phyloP scores from a whole-genome alignment of 768 basidiomycete genomes.

The Trametes gibbosa region DNA sequence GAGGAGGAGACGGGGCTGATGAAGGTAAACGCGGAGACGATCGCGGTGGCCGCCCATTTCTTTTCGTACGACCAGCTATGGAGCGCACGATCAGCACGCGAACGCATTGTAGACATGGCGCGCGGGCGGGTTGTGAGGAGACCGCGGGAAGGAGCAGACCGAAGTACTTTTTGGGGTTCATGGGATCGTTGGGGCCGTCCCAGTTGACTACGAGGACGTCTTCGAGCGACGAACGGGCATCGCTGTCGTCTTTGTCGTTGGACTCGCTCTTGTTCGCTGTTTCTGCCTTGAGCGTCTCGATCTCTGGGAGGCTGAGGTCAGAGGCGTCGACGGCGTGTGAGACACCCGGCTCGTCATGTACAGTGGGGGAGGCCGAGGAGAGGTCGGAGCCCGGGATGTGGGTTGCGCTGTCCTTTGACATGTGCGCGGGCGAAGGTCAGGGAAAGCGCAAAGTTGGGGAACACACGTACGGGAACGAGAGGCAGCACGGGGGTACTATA shows the following conservation, averaged over 20 bases:
- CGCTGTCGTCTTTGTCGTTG: neutral
- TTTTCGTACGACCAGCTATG: slow-evolving; percentile 57
- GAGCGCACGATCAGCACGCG: too few relatives aligned
- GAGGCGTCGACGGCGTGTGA: slow-evolving; percentile 6
- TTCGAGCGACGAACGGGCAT: neutral
- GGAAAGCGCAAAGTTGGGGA: too few relatives aligned
- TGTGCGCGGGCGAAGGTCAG: neutral
- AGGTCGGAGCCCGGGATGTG: neutral
- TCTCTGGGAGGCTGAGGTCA: neutral
- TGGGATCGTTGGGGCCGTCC: slow-evolving; percentile 36
- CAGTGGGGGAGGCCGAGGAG: slow-evolving; percentile 12
- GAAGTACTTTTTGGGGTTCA: slow-evolving; percentile 38
- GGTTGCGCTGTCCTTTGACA: neutral
- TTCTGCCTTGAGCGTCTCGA: neutral
- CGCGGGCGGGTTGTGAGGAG: too few relatives aligned
- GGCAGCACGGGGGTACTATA: neutral
- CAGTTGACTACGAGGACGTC: slow-evolving; percentile 31
- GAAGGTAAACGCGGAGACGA: slow-evolving; percentile 27
- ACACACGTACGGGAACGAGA: neutral
- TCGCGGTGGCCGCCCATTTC: slow-evolving; percentile 50
- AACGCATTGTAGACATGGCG: too few relatives aligned
- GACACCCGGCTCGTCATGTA: slow-evolving; percentile 12
- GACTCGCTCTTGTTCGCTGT: neutral
- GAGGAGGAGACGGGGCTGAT: slow-evolving; percentile 58
- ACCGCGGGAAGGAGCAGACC: too few relatives aligned